Percentiles rank a stretch among this genome's conserved stretches.
Evolutionary conservation across 1,284 basidiomycete species (phyloP).

Genomic region (Flammula alnicola): DNA sequence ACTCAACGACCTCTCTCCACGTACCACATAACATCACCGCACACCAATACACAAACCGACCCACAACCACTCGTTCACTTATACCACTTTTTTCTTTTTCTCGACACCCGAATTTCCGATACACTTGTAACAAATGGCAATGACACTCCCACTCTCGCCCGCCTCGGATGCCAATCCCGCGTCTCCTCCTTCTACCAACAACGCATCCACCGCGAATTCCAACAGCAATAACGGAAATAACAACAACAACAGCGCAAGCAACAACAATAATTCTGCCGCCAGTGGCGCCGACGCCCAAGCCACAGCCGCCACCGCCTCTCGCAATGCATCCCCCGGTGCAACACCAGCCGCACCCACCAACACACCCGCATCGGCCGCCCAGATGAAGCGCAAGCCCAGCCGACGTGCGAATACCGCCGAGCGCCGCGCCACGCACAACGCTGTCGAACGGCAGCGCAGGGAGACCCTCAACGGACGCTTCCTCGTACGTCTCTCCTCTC

Average conservation of each 20-base stretch:
- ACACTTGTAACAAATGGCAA: slow-evolving; percentile 45
- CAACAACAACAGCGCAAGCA: slow-evolving; percentile 27
- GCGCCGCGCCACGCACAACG: slow-evolving; percentile 92
- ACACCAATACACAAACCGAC: too few relatives aligned
- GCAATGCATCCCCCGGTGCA: slow-evolving; percentile 26
- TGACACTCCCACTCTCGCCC: slow-evolving; percentile 58
- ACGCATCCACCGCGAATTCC: slow-evolving; percentile 34
- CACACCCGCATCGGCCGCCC: slow-evolving; percentile 30
- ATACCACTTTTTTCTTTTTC: slow-evolving; percentile 11
- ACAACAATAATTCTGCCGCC: slow-evolving; percentile 19
- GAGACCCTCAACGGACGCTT: slow-evolving; percentile 93
- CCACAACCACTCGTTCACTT: slow-evolving; percentile 15
- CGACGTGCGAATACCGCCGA: slow-evolving; percentile 92
- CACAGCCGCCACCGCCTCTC: slow-evolving; percentile 23
- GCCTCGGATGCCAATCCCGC: slow-evolving; percentile 52
- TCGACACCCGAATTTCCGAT: slow-evolving; percentile 1
- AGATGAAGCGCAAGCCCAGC: slow-evolving; percentile 75
- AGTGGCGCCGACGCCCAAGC: slow-evolving; percentile 8
- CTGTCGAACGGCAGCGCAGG: slow-evolving; percentile 88
- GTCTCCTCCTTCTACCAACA: slow-evolving; percentile 56
- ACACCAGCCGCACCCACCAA: slow-evolving; percentile 29
- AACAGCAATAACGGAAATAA: slow-evolving; percentile 21
- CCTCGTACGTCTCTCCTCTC: slow-evolving; percentile 56
- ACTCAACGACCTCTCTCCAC: too few relatives aligned
- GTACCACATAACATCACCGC: too few relatives aligned